A percentile compares a stretch with the other conserved stretches of the same genome.
phyloP scores from a whole-genome alignment of 2,329 filamentous ascomycete genomes.

The Colletotrichum sidae region DNA sequence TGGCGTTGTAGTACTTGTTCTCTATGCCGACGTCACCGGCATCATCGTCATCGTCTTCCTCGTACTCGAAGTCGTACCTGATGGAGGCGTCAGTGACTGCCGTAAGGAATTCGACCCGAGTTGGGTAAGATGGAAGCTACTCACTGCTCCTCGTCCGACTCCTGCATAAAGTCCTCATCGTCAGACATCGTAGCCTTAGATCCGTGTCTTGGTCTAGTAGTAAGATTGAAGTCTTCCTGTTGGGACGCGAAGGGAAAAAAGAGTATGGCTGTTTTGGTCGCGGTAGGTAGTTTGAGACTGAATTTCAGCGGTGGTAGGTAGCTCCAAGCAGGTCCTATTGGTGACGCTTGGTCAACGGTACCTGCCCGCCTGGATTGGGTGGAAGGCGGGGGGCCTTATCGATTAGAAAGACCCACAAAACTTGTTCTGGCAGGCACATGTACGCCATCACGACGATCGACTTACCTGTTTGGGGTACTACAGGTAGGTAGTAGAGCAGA shows the following conservation, averaged over 20 bases:
- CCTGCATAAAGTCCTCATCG: constrained; percentile 62
- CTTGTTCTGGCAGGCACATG: not conserved
- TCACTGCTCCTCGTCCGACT: constrained; percentile 60
- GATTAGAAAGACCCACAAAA: constrained; percentile 29
- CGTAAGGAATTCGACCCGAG: too few relatives aligned
- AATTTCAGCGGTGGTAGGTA: not conserved
- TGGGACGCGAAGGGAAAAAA: not conserved
- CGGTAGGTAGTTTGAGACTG: not conserved
- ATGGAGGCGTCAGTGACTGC: constrained; percentile 32
- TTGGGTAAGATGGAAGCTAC: constrained; percentile 23
- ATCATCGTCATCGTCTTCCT: constrained; percentile 90
- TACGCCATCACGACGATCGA: too few relatives aligned
- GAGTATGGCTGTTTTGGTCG: not conserved
- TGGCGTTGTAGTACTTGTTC: constrained; percentile 99
- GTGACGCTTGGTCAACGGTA: constrained; percentile 1
- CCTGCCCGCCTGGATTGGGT: too few relatives aligned
- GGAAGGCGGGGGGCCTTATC: constrained; percentile 37
- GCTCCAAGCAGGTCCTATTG: constrained; percentile 22
- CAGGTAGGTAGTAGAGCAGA: too few relatives aligned
- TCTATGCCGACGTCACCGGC: constrained; percentile 93
- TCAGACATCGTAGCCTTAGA: constrained; percentile 57
- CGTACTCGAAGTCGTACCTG: constrained; percentile 96
- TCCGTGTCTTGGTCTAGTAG: not conserved
- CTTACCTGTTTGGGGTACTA: too few relatives aligned
- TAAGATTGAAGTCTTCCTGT: not conserved